Percentiles rank a stretch among this genome's conserved stretches.
Evolutionary conservation across 1,284 basidiomycete species (phyloP).

Genomic region (Cystobasidium sp.): DNA sequence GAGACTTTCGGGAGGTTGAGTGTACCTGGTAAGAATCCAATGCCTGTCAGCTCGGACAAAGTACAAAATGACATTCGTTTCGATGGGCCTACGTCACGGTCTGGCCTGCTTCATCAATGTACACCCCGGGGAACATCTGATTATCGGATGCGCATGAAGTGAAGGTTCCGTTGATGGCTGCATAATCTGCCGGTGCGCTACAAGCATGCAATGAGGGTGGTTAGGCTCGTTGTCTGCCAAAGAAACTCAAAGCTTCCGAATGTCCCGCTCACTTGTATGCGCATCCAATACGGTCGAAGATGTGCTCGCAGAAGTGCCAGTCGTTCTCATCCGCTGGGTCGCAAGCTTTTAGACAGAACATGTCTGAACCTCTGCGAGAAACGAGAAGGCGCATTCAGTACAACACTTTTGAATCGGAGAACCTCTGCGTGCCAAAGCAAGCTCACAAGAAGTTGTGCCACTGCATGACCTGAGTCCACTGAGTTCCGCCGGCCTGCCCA

Average conservation of each 20-base stretch:
- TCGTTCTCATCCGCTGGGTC: constrained; percentile 26
- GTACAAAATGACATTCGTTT: no score
- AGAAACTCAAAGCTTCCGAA: neutral
- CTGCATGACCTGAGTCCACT: constrained; percentile 40
- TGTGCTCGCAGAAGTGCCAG: constrained; percentile 47
- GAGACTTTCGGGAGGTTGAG: constrained; percentile 67
- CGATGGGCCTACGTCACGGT: constrained; percentile 14
- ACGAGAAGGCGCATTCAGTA: neutral
- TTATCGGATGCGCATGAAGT: constrained; percentile 48
- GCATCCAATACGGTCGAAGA: constrained; percentile 47
- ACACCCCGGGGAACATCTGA: constrained; percentile 47
- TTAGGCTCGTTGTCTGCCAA: neutral
- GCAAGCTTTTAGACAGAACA: constrained; percentile 44
- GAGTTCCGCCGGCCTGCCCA: constrained; percentile 14
- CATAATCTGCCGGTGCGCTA: constrained; percentile 47
- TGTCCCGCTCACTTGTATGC: constrained; percentile 18
- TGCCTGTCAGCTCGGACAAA: neutral
- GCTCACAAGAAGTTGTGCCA: constrained; percentile 44
- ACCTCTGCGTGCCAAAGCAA: no score
- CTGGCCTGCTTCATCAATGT: constrained; percentile 22
- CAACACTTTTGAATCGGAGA: neutral
- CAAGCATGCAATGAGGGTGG: neutral
- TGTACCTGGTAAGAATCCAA: constrained; percentile 61
- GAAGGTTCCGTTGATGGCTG: constrained; percentile 49
- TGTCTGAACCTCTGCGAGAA: constrained; percentile 24